Conservation (phyloP, 139 green algal genomes). For the Coccomyxa sp. region DNA sequence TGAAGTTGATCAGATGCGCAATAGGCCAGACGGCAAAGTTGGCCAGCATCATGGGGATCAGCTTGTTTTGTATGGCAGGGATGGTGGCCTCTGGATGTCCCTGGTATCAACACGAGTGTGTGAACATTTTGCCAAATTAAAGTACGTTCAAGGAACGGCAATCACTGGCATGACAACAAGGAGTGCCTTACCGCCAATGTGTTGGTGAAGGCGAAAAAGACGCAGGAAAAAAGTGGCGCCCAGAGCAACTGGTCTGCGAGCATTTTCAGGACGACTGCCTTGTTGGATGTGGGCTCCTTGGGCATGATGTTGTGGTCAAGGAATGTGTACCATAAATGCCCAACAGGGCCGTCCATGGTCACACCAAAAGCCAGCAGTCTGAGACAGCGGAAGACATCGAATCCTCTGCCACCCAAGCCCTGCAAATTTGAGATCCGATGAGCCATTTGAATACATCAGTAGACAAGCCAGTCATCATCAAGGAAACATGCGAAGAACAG, state of each 20-base stretch:
- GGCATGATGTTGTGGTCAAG: conserved; percentile 34
- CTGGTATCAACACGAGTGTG: conserved; percentile 10
- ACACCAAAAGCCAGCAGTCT: conserved; percentile 37
- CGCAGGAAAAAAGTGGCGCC: conserved; percentile 23
- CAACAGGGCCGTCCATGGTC: conserved; percentile 41
- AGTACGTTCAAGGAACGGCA: not conserved
- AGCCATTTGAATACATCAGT: not conserved
- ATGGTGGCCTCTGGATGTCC: conserved; percentile 14
- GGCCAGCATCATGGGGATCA: conserved; percentile 35
- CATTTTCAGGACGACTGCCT: conserved; percentile 40
- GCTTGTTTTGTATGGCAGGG: conserved; percentile 24
- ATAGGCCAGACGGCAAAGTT: conserved; percentile 45
- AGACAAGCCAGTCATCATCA: not conserved
- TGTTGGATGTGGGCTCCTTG: conserved; percentile 22
- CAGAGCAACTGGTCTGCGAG: conserved; percentile 36
- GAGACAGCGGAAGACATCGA: not conserved
- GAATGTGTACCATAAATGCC: conserved; percentile 38
- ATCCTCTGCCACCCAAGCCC: not conserved
- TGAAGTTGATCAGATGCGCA: conserved; percentile 46
- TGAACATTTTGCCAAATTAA: not conserved
- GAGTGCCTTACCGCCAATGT: not conserved
- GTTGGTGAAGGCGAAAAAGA: conserved; percentile 34
- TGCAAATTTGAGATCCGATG: not conserved
- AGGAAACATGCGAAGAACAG: not conserved
- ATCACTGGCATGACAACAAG: not conserved